Percentiles rank a stretch among this genome's conserved stretches.
Evolutionary conservation across 2,329 filamentous ascomycete genomes (phyloP).

Genomic region (Verruconis gallopava): DNA sequence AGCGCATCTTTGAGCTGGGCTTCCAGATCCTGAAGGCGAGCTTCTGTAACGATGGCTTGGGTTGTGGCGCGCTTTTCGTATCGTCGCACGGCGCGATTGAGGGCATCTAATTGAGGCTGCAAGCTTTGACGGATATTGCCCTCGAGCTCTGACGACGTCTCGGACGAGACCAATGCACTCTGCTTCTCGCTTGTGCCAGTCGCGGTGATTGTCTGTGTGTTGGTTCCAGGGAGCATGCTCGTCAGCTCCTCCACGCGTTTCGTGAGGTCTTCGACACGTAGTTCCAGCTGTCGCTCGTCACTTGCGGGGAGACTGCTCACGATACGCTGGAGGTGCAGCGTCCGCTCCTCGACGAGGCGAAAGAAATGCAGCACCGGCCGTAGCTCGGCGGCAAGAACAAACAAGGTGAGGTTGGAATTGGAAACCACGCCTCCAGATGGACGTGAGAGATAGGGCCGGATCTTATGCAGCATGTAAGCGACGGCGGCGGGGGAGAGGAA

Average conservation of each 20-base stretch:
- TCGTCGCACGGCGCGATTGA: constrained; percentile 76
- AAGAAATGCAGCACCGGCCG: constrained; percentile 72
- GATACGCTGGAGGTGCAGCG: constrained; percentile 66
- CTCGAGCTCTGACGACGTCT: constrained; percentile 20
- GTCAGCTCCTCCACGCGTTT: constrained; percentile 60
- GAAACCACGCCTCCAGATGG: constrained; percentile 80
- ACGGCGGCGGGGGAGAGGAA: constrained; percentile 66
- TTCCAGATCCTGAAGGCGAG: constrained; percentile 59
- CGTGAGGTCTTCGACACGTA: constrained; percentile 35
- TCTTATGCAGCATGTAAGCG: constrained; percentile 72
- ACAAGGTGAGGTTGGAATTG: constrained; percentile 86
- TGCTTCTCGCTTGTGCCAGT: not conserved
- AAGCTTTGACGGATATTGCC: constrained; percentile 50
- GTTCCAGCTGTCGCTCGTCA: constrained; percentile 15
- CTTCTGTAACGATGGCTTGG: constrained; percentile 62
- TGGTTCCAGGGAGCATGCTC: too few species aligned
- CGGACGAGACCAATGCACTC: constrained; percentile 7
- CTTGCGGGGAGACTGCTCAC: constrained; percentile 40
- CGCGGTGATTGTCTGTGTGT: constrained; percentile 16
- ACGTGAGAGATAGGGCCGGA: constrained; percentile 67
- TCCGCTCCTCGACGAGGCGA: constrained; percentile 65
- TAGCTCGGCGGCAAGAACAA: constrained; percentile 75
- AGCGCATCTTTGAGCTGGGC: constrained; percentile 62
- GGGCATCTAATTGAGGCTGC: constrained; percentile 72
- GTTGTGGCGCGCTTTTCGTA: constrained; percentile 82